A percentile compares a stretch with the other conserved stretches of the same genome.
Evolutionary conservation across 768 basidiomycete species (phyloP).

Genomic region (Boletus reticuloceps): DNA sequence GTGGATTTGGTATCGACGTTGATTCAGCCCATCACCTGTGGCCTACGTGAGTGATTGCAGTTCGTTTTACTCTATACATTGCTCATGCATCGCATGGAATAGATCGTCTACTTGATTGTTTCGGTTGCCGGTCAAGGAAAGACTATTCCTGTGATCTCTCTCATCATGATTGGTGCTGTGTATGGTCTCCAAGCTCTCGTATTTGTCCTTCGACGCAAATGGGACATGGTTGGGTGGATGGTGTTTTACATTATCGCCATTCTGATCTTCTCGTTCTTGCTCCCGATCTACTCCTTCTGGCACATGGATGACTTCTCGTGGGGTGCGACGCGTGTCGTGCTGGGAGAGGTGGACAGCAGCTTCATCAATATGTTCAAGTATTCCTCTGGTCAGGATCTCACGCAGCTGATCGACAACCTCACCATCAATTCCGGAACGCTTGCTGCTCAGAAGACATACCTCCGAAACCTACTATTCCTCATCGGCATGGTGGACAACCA

Average conservation of each 20-base stretch:
- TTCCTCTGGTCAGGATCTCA: no score
- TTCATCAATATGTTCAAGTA: no score
- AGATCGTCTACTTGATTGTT: conserved; percentile 90
- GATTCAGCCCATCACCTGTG: conserved; percentile 81
- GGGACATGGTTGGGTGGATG: conserved; percentile 99
- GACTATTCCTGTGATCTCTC: conserved; percentile 73
- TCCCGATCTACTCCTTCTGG: conserved; percentile 97
- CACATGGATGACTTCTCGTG: conserved; percentile 97
- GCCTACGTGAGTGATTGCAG: conserved; percentile 68
- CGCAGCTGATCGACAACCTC: no score
- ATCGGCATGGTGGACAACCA: no score
- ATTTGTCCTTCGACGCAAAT: conserved; percentile 89
- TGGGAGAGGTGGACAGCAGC: no score
- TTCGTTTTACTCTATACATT: neutral
- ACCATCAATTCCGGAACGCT: no score
- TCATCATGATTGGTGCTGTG: conserved; percentile 91
- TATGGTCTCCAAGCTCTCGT: conserved; percentile 94
- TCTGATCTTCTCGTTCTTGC: conserved; percentile 88
- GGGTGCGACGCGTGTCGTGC: conserved; percentile 89
- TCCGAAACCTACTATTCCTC: no score
- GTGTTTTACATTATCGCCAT: conserved; percentile 94
- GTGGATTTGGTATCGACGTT: conserved; percentile 90
- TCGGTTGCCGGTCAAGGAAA: conserved; percentile 65
- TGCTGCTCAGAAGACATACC: no score
- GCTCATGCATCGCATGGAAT: conserved; percentile 3